These are phyloP conservation scores for Rhizophagus prolifer DNA, from an alignment of 192 early-diverging fungal species.

Conservation along the genomic window DNA sequence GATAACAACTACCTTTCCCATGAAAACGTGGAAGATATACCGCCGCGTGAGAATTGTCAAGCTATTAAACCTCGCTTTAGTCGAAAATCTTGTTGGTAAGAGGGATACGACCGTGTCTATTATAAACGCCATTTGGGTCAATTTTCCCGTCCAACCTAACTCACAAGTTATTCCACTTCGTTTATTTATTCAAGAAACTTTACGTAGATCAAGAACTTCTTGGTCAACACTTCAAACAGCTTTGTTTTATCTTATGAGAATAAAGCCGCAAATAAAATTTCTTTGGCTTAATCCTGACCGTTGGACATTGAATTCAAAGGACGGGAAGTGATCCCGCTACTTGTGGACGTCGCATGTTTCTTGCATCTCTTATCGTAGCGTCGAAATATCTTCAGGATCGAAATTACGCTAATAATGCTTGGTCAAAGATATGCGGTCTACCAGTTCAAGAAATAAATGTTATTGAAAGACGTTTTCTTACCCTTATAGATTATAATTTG, in stretches of 20 bases:
- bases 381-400: conserved; percentile 87
- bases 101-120: conserved; percentile 50
- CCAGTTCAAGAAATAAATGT: conserved; percentile 72
- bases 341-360: conserved; percentile 81
- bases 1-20: not conserved
- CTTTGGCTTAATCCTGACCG: conserved; percentile 9
- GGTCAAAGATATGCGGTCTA: conserved; percentile 86
- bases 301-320: conserved; percentile 22
- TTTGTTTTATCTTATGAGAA: conserved; percentile 66
- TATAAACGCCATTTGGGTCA: conserved; percentile 56
- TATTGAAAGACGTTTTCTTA: conserved; percentile 75
- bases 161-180: conserved; percentile 52
- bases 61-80: not conserved
- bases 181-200: conserved; percentile 69
- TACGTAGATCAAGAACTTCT: conserved; percentile 73
- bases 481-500: conserved; percentile 76
- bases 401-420: conserved; percentile 81
- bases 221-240: conserved; percentile 80
- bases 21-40: not conserved
- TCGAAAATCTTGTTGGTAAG: conserved; percentile 15
- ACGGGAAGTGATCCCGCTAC: not conserved
- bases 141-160: conserved; percentile 24
- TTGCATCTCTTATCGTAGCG: conserved; percentile 80
- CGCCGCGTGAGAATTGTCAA: not conserved
- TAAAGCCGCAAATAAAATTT: conserved; percentile 23